Conservation (phyloP, 768 basidiomycete genomes). For the Pisolithus microcarpus region DNA sequence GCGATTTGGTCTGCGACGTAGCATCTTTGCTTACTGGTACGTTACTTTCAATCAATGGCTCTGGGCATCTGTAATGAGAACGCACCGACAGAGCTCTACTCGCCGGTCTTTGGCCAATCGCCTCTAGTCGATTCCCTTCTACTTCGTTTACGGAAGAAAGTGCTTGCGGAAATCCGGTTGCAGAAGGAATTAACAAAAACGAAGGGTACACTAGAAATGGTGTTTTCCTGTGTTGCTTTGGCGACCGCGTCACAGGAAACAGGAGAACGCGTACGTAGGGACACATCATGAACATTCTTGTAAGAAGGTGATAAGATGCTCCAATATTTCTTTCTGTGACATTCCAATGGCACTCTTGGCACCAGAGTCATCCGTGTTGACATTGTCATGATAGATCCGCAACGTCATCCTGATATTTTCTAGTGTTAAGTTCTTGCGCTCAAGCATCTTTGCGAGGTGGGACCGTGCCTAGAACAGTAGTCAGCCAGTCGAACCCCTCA, state of each 20-base stretch:
- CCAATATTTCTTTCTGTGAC: conserved; percentile 62
- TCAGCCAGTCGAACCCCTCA: conserved; percentile 5
- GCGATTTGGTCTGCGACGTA: conserved; percentile 80
- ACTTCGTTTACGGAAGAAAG: conserved; percentile 71
- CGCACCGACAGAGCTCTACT: conserved; percentile 71
- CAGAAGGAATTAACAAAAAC: conserved; percentile 79
- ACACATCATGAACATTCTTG: conserved; percentile 23
- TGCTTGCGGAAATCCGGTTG: conserved; percentile 80
- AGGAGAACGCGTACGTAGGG: conserved; percentile 11
- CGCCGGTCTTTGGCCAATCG: conserved; percentile 86
- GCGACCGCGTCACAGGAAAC: conserved; percentile 12
- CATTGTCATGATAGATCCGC: conserved; percentile 63
- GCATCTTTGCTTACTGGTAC: conserved; percentile 76
- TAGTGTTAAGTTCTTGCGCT: conserved; percentile 63
- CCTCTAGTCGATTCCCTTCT: conserved; percentile 87
- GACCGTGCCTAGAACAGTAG: conserved; percentile 52
- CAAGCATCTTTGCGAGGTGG: conserved; percentile 72
- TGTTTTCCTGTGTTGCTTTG: conserved; percentile 55
- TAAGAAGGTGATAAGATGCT: conserved; percentile 60
- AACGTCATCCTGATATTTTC: conserved; percentile 67
- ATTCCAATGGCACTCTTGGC: conserved; percentile 24
- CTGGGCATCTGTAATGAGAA: conserved; percentile 2
- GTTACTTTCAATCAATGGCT: conserved; percentile 18
- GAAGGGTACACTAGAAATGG: conserved; percentile 87
- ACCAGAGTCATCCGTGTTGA: conserved; percentile 45